These are phyloP conservation scores for Astrothelium subdiscretum DNA, from an alignment of 495 filamentous ascomycete species.

Conservation along the genomic window DNA sequence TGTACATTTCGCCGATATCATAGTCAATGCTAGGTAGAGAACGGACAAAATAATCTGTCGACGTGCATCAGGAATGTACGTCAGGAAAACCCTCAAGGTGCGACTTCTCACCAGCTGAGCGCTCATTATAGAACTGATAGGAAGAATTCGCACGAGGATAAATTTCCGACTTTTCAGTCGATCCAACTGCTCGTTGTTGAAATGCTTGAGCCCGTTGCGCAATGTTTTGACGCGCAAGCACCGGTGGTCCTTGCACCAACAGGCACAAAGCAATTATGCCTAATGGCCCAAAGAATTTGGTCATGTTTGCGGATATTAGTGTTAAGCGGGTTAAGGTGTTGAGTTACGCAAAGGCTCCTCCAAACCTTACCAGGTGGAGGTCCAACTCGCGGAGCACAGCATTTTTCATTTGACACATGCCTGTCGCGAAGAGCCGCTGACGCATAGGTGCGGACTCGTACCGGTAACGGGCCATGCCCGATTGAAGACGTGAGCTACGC, in stretches of 20 bases:
- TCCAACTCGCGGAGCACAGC: not conserved
- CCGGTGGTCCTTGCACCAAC: not conserved
- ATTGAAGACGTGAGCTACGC: not conserved
- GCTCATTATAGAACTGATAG: not conserved
- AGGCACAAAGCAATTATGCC: not conserved
- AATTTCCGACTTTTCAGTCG: not conserved
- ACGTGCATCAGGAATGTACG: not conserved
- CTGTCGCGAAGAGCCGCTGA: not conserved
- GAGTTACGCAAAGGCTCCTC: not conserved
- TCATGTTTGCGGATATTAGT: not conserved
- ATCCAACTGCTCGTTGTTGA: not conserved
- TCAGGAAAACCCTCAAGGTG: not conserved
- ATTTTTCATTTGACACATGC: not conserved
- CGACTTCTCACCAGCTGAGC: not conserved
- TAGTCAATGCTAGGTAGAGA: constrained; percentile 12
- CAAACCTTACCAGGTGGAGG: not conserved
- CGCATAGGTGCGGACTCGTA: not conserved
- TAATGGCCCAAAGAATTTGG: not conserved
- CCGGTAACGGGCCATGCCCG: not conserved
- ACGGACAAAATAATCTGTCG: constrained; percentile 3
- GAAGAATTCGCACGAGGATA: not conserved
- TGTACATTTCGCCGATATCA: constrained; percentile 17
- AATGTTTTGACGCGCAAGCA: not conserved
- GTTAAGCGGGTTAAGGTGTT: no score
- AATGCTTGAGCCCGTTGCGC: not conserved